These are phyloP conservation scores for Lipomyces spencermartinsiae DNA, from an alignment of 805 yeast genomes.

Conservation along the genomic window DNA sequence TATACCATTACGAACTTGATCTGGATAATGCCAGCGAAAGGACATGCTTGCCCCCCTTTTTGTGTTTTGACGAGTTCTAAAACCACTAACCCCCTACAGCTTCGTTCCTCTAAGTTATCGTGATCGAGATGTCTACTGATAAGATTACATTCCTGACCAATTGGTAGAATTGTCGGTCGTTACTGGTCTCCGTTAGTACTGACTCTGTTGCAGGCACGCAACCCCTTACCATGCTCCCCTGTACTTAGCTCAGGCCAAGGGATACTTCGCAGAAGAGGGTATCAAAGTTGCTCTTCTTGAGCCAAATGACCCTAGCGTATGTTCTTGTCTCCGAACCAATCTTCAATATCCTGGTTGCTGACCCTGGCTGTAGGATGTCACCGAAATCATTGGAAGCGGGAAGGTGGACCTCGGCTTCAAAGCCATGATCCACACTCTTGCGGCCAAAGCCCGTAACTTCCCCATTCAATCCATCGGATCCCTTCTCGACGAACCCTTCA, in stretches of 20 bases:
- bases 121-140: conserved; percentile 50
- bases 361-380: conserved; percentile 50
- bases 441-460: conserved; percentile 64
- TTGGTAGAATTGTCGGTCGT: conserved; percentile 46
- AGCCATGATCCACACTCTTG: conserved; percentile 66
- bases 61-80: background rate
- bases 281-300: conserved; percentile 59
- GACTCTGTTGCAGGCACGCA: conserved; percentile 45
- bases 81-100: background rate
- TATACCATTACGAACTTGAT: conserved; percentile 27
- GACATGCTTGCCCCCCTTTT: conserved; percentile 15
- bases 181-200: background rate
- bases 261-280: conserved; percentile 58
- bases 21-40: conserved; percentile 29
- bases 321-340: background rate
- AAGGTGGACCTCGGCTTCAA: conserved; percentile 64
- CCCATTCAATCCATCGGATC: conserved; percentile 64
- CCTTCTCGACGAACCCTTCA: conserved; percentile 62
- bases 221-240: conserved; percentile 64
- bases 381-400: conserved; percentile 63
- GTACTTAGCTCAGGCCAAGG: conserved; percentile 57
- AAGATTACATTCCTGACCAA: conserved; percentile 59
- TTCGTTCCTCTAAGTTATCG: background rate
- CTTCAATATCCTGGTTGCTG: background rate
- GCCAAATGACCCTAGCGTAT: conserved; percentile 58